Evolutionary conservation across 169 alveolate genomes (phyloP), one percentile per base, ranked within the genome.

Genomic region (Eimeria nieschulzi): DNA sequence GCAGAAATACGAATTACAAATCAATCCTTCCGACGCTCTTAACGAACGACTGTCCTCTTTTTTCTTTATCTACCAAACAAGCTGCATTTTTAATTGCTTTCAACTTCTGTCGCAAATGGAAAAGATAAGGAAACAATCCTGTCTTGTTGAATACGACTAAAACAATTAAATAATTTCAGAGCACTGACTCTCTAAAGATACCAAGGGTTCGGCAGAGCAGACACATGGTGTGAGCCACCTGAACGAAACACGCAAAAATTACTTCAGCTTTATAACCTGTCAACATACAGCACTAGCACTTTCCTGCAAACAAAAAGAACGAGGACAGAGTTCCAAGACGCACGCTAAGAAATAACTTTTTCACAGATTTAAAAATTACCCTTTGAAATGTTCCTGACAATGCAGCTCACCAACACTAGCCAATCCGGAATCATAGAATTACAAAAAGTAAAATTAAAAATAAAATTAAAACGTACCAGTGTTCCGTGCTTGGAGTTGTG

Each of bases 401-500:
- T 33, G 46, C 46, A 33, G 46, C 3, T 33, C 46, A 33, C 46
- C 46, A 33, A 33, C 46, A 33, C 46, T 33, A 3, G 46, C 46
- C 46, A 33, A 33, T 3, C 46, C 46, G 46, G 46, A 33, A 33
- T 33, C 46, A 33, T 0, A 0, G 46, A 33, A 33, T 33, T 33
- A 33, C 46, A 33, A 0, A 33, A 33, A 33, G n/a, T n/a, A 56
- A 0, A 59, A 15, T 59, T 59, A 15, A 12, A 59, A 59, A 2
- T 19, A 2, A 12, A 19, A 2, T 59, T 15, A 59, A 21, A 66
- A 21, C 75, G 9, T 59, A 59, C 73, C 75, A 59, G 19, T 21
- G 87, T 59, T 21, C 87, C 87, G 78, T 82, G 90, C 19, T n/a
- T 23, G 9, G 78, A 63, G 21, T 82, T 82, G 76, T 82, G 90